Evolutionary conservation across 257 asterid genomes (phyloP).

Genomic region (Nicotiana noctiflora): DNA sequence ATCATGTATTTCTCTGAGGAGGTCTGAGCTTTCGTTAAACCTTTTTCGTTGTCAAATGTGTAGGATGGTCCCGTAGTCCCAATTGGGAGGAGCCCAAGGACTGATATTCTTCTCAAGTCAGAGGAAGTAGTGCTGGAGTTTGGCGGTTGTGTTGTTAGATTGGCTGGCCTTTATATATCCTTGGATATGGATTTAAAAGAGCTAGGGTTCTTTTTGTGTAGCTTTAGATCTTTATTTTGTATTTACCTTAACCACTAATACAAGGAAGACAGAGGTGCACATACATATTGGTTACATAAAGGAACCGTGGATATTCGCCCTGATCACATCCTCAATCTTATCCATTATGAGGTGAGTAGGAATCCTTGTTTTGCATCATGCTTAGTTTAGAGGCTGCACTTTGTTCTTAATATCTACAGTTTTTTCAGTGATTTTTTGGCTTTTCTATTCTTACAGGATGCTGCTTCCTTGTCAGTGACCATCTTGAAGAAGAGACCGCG

Average conservation of each 20-base stretch:
- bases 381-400: neutral
- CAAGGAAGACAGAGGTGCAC: constrained; percentile 92
- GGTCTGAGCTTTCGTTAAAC: constrained; percentile 9
- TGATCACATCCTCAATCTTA: constrained; percentile 88
- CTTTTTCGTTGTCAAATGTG: constrained; percentile 7
- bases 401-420: neutral
- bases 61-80: constrained; percentile 87
- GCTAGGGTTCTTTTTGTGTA: neutral
- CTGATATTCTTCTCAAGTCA: constrained; percentile 74
- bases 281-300: constrained; percentile 75
- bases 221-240: neutral
- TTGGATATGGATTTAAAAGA: constrained; percentile 23
- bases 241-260: constrained; percentile 52
- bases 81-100: constrained; percentile 79
- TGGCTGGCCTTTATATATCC: constrained; percentile 99
- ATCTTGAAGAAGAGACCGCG: constrained; percentile 62
- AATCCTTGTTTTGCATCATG: neutral
- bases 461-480: constrained; percentile 69
- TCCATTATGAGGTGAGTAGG: constrained; percentile 81
- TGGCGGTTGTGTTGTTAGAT: constrained; percentile 85
- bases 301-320: constrained; percentile 67
- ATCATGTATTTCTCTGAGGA: neutral
- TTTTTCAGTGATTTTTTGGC: neutral
- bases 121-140: constrained; percentile 74
- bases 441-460: constrained; percentile 44